These are phyloP conservation scores for Leptographium radiaticola DNA, from an alignment of 2,329 filamentous ascomycete genomes.

Conservation along the genomic window DNA sequence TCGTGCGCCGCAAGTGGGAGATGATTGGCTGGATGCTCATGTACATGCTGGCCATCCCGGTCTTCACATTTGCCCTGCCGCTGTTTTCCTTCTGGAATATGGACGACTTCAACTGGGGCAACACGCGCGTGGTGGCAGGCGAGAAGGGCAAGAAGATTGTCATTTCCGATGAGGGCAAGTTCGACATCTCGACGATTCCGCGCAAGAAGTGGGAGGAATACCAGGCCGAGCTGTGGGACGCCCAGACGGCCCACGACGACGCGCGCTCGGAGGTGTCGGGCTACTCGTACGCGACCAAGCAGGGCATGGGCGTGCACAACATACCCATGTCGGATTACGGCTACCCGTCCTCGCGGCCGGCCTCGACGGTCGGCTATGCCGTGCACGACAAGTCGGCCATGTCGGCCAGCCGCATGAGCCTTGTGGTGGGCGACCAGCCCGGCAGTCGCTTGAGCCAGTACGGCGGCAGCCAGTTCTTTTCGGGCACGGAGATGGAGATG, in stretches of 20 bases:
- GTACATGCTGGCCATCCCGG: slow-evolving; percentile 79
- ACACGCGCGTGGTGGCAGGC: slow-evolving; percentile 91
- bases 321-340: slow-evolving; percentile 55
- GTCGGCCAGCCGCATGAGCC: slow-evolving; percentile 52
- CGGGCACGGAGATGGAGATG: slow-evolving; percentile 53
- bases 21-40: slow-evolving; percentile 99
- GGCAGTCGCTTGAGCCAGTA: slow-evolving; percentile 48
- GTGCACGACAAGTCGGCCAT: slow-evolving; percentile 36
- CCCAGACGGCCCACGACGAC: slow-evolving; percentile 73
- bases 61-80: slow-evolving; percentile 83
- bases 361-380: slow-evolving; percentile 36
- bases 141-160: slow-evolving; percentile 87
- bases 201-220: slow-evolving; percentile 99
- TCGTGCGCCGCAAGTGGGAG: slow-evolving; percentile 92
- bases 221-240: slow-evolving; percentile 94
- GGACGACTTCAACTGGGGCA: slow-evolving; percentile 99
- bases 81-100: slow-evolving; percentile 98
- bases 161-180: slow-evolving; percentile 94
- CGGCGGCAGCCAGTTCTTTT: slow-evolving; percentile 44
- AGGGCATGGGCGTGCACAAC: slow-evolving; percentile 34
- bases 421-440: slow-evolving; percentile 58
- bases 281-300: slow-evolving; percentile 86
- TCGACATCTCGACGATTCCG: slow-evolving; percentile 82
- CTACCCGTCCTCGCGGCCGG: slow-evolving; percentile 41
- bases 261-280: slow-evolving; percentile 80